Evolutionary conservation across 805 yeast species (phyloP), one percentile per base, ranked within the genome.

Genomic region (Ogataea dorogensis): DNA sequence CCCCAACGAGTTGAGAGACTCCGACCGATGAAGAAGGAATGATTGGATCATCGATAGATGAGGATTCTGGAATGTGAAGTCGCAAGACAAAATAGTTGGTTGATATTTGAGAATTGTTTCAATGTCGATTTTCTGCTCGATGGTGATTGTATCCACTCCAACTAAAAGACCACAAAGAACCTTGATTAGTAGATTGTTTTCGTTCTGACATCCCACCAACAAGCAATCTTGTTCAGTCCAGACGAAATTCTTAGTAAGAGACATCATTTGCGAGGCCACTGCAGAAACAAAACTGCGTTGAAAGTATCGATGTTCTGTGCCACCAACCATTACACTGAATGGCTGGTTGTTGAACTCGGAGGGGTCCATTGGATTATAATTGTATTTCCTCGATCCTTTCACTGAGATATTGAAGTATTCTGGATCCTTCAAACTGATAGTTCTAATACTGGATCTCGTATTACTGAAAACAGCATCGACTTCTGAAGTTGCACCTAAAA

Each of bases 11-110:
- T 15, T 15, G n/a, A 28, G 17, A n/a, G 17, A 7, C 12, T 4
- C 81, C 81, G 26, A 67, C 63, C 8, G 79, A 64, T 61, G 50
- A n/a, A 28, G 58, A 38, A 36, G 56, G 45, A 39, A 53, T 43
- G 12, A 66, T 17, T 28, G 38, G 50, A 58, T 46, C 6, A 5
- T 35, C 18, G 29, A 42, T 35, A 34, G 65, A 39, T n/a, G 35
- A 17, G 32, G 41, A 14, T 42, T 67, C 58, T 42, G 46, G 33
- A 29, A 51, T 40, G n/a, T n/a, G n/a, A n/a, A n/a, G n/a, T n/a
- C n/a, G n/a, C n/a, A n/a, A 14, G 60, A 51, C 8, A 73, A 17
- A 12, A 66, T 49, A 6, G 70, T 51, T 3, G 70, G 66, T 19
- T 42, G 12, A 4, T n/a, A 18, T 5, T 18, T 7, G 5, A 36